These are phyloP conservation scores for Soucietia sequanensis DNA, from an alignment of 805 yeast species.

Conservation along the genomic window DNA sequence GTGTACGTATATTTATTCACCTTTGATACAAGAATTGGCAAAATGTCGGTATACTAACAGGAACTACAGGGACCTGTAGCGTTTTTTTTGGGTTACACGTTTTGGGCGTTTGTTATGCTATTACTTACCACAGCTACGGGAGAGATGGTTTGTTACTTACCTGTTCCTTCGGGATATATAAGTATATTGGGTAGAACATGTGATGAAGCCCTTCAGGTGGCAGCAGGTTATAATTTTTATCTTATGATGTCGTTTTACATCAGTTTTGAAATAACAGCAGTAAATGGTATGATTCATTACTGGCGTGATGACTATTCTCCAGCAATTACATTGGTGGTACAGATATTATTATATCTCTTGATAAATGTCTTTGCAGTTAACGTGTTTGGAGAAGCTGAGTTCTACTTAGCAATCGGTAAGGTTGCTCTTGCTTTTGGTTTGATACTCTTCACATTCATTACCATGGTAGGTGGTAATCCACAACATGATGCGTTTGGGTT, in stretches of 20 bases:
- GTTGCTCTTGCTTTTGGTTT: constrained; percentile 37
- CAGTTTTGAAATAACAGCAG: constrained; percentile 48
- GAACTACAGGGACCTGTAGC: constrained; percentile 40
- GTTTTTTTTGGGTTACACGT: constrained; percentile 26
- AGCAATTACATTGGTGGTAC: constrained; percentile 45
- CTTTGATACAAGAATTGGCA: too few species aligned
- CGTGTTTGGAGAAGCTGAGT: constrained; percentile 52
- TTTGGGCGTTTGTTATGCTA: constrained; percentile 32
- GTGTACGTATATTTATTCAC: too few species aligned
- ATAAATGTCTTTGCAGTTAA: constrained; percentile 48
- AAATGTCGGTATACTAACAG: too few species aligned
- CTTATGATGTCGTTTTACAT: constrained; percentile 45
- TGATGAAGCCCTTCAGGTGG: constrained; percentile 36
- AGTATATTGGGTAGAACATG: constrained; percentile 39
- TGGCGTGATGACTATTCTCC: constrained; percentile 51
- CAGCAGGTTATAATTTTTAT: constrained; percentile 34
- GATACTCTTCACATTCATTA: constrained; percentile 32
- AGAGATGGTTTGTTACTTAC: constrained; percentile 38
- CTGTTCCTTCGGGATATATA: constrained; percentile 34
- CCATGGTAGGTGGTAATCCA: constrained; percentile 41
- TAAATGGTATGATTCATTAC: constrained; percentile 53
- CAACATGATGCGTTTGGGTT: constrained; percentile 32
- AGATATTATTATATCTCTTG: constrained; percentile 38
- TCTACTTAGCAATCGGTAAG: constrained; percentile 42
- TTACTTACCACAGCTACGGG: constrained; percentile 34